phyloP scores from a whole-genome alignment of 106 monocot genomes.

The Dactylorhiza incarnata region DNA sequence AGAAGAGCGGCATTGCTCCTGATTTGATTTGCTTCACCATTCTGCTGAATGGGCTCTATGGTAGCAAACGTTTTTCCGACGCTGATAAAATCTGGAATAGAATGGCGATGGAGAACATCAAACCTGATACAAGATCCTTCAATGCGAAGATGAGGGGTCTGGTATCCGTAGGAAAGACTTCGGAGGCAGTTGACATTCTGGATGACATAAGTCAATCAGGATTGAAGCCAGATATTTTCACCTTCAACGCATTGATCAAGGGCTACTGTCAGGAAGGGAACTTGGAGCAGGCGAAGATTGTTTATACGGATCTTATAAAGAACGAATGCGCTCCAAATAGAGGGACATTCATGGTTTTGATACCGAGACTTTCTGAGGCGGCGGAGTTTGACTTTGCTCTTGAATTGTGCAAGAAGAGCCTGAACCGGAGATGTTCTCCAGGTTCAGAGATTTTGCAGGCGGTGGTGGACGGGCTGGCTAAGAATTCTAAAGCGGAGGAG shows the following conservation, averaged over 20 bases:
- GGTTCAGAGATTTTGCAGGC: slow-evolving; percentile 25
- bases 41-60: slow-evolving; percentile 40
- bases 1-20: slow-evolving; percentile 25
- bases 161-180: slow-evolving; percentile 18
- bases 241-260: slow-evolving; percentile 51
- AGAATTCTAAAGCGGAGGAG: slow-evolving; percentile 36
- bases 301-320: slow-evolving; percentile 34
- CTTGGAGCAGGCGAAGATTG: slow-evolving; percentile 44
- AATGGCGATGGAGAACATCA: slow-evolving; percentile 31
- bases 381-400: slow-evolving; percentile 56
- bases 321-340: slow-evolving; percentile 33
- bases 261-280: slow-evolving; percentile 45
- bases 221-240: slow-evolving; percentile 21
- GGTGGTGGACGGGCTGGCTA: slow-evolving; percentile 40
- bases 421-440: slow-evolving; percentile 23
- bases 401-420: slow-evolving; percentile 39
- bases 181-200: slow-evolving; percentile 32
- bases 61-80: slow-evolving; percentile 18
- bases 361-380: slow-evolving; percentile 34
- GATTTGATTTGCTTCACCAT: slow-evolving; percentile 41
- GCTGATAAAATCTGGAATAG: slow-evolving; percentile 42
- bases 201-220: slow-evolving; percentile 17
- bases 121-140: slow-evolving; percentile 40
- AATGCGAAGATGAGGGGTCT: slow-evolving; percentile 55
- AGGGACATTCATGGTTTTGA: slow-evolving; percentile 31